These are phyloP conservation scores for Gyrodon lividus DNA, from an alignment of 768 basidiomycete species.

Conservation along the genomic window DNA sequence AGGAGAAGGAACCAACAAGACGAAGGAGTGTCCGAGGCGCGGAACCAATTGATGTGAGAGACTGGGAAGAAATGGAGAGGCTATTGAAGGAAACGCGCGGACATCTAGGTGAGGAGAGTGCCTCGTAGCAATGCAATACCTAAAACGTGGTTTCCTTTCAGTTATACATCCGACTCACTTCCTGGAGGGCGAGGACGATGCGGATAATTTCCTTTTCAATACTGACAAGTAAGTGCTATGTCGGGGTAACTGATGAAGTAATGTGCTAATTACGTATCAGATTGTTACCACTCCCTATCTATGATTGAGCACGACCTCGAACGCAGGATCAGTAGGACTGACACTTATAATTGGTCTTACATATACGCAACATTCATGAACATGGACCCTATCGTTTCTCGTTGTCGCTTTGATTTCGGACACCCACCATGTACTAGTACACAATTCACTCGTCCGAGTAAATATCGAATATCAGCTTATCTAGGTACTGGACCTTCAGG, in stretches of 20 bases:
- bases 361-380: constrained; percentile 3
- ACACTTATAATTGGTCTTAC: constrained; percentile 2
- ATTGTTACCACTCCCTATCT: constrained; percentile 73
- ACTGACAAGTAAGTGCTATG: constrained; percentile 61
- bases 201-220: constrained; percentile 92
- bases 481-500: constrained; percentile 6
- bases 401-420: background rate
- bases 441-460: constrained; percentile 10
- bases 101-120: constrained; percentile 66
- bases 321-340: background rate
- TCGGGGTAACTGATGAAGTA: background rate
- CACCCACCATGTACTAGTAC: background rate
- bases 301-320: constrained; percentile 40
- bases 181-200: constrained; percentile 88
- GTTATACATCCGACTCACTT: constrained; percentile 85
- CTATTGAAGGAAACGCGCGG: constrained; percentile 75
- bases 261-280: constrained; percentile 29
- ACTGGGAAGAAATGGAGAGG: constrained; percentile 88
- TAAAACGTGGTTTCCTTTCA: constrained; percentile 27
- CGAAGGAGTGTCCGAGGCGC: constrained; percentile 46
- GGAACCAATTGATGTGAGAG: constrained; percentile 79
- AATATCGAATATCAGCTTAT: constrained; percentile 24
- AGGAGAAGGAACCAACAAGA: constrained; percentile 37
- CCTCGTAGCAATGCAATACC: background rate
- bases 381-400: background rate